Evolutionary conservation across 352 stramenopile genomes (phyloP), one percentile per base, ranked within the genome.

Genomic region (Globisporangium splendens): DNA sequence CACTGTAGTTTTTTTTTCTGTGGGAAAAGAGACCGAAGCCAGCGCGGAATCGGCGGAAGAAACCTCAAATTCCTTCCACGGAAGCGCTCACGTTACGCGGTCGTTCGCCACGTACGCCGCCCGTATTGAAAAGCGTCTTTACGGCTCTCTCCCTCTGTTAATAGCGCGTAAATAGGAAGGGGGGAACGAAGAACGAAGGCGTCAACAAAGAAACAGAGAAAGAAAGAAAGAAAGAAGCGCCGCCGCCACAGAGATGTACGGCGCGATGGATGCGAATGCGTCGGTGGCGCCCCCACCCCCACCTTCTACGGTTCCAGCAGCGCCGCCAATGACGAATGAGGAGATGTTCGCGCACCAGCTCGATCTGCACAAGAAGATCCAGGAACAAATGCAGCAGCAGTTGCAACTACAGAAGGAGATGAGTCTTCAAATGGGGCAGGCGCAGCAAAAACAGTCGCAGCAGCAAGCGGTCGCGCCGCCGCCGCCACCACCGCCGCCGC

Each of bases 401-500:
- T 85, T 93, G 77, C 79, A 91, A 63, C 59, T 91, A 33, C 83
- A 93, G 60, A 89, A 89, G 74, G 83, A 93, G 69, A 91, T 93
- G 79, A 91, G 75, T 59, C 60, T 86, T 60, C 79, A 91, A 62
- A 68, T 93, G 52, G 72, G 75, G 15, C 63, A 69, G 50, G 33
- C 47, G 42, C 51, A 54, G 20, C 54, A 56, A 20, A 54, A 56
- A 17, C 60, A 63, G 14, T 55, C 56, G 43, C 54, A 54, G 33
- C 60, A 55, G 33, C 22, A 13, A 1, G 8, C 43, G 1, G 17
- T 20, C 56, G 24, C 21, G 18, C 33, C 41, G 21, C 41, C 42
- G 15, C 54, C 41, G 5, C 51, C 42, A 11, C 54, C 41, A 2
- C 51, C 52, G n/a, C 50, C 51, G 43, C 47, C 55, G 17, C 61